phyloP scores from a whole-genome alignment of 2,329 filamentous ascomycete genomes.

The Calcarisporium arbuscula region DNA sequence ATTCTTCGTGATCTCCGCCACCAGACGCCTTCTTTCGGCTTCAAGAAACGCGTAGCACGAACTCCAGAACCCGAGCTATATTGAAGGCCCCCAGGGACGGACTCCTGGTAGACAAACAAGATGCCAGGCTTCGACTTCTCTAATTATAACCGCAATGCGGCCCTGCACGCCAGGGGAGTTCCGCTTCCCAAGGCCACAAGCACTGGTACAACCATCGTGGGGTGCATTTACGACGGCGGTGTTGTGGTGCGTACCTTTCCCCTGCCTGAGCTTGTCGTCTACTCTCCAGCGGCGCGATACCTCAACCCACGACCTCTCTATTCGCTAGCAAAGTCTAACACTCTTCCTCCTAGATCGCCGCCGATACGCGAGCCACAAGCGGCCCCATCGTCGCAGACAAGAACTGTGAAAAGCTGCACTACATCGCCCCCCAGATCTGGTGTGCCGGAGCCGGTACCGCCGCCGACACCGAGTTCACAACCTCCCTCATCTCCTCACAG shows the following conservation, averaged over 20 bases:
- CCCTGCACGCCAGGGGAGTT: conserved; percentile 87
- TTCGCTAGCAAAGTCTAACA: no score
- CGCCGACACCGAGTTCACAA: conserved; percentile 98
- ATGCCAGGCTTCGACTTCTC: conserved; percentile 99
- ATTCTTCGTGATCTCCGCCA: no score
- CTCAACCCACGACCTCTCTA: no score
- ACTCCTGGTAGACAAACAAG: conserved; percentile 25
- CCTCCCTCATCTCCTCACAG: conserved; percentile 95
- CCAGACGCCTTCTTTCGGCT: conserved; percentile 1
- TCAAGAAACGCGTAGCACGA: conserved; percentile 3
- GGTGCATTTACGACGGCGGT: conserved; percentile 91
- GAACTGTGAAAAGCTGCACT: conserved; percentile 99
- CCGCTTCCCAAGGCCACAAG: conserved; percentile 96
- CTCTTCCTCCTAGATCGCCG: conserved; percentile 69
- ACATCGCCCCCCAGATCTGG: conserved; percentile 98
- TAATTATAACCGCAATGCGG: conserved; percentile 98
- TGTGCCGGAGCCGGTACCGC: conserved; percentile 96
- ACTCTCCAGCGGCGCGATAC: not conserved
- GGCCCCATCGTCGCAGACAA: conserved; percentile 99
- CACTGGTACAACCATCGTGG: conserved; percentile 97
- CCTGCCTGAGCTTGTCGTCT: not conserved
- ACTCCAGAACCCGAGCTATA: conserved; percentile 1
- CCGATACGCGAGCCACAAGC: conserved; percentile 94
- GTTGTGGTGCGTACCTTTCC: conserved; percentile 66
- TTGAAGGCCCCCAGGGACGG: conserved; percentile 1